Conservation (phyloP, 176 grass and related monocot species). For the Cocos nucifera region DNA sequence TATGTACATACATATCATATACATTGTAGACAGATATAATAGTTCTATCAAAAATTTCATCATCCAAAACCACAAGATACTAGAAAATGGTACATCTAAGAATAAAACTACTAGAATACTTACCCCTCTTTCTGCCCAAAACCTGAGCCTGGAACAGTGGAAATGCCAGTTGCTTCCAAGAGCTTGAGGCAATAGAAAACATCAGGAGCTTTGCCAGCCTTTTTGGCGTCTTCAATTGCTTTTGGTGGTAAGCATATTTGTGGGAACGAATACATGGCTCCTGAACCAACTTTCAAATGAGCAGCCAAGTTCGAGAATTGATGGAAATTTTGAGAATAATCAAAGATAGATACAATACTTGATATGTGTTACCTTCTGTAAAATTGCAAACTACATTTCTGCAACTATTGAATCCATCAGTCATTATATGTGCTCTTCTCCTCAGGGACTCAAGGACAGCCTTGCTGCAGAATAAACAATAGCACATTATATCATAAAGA, state of each 20-base stretch:
- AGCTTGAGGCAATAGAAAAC: constrained; percentile 98
- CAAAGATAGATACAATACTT: not conserved
- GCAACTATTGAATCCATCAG: constrained; percentile 98
- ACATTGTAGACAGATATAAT: too few relatives aligned
- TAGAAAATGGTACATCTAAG: too few relatives aligned
- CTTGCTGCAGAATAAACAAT: constrained; percentile 50
- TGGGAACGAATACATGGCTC: constrained; percentile 99
- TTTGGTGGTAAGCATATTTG: constrained; percentile 79
- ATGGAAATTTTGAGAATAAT: not conserved
- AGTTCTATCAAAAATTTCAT: too few relatives aligned
- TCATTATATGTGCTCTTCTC: constrained; percentile 91
- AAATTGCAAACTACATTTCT: constrained; percentile 96
- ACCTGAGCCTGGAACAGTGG: constrained; percentile 94
- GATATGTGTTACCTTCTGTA: constrained; percentile 59
- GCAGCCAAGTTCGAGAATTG: not conserved
- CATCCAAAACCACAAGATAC: too few relatives aligned
- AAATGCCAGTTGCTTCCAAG: constrained; percentile 92
- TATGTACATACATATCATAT: too few relatives aligned
- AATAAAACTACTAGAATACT: constrained; percentile 1
- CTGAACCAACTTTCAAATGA: constrained; percentile 28
- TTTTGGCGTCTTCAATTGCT: constrained; percentile 78
- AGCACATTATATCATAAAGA: constrained; percentile 14
- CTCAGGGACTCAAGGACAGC: constrained; percentile 69
- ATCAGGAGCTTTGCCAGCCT: constrained; percentile 68
- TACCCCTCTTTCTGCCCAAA: constrained; percentile 99